Base-by-base conservation (phyloP, 2,329 filamentous ascomycete genomes). In the Fusarium nodosum region DNA sequence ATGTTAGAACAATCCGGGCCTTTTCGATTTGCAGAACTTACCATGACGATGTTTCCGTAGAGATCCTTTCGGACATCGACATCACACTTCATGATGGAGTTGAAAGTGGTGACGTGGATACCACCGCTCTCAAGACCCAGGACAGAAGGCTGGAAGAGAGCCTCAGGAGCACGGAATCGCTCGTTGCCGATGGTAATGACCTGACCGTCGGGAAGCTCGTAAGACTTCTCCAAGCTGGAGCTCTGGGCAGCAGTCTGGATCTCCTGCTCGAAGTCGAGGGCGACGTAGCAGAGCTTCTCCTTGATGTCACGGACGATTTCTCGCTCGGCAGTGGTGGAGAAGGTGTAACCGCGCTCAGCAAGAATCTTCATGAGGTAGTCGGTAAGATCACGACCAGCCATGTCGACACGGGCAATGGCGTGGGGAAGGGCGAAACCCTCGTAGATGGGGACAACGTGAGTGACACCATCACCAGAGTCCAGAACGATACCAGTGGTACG, bases 81-180 rank as follows among this genome's bases (percentile, higher is more conserved):
- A 86, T 99, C 96, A 85, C 96, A 98, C 93, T 99, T 99, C 94
- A 98, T 98, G 91, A 99, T 97, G 80, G 96, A 98, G 92, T 98
- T 98, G 93, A 97, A 98, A 79, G 96, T 98, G 82, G 95, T 98
- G 82, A 97, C 94, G 88, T 98, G 96, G 86, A 99, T 98, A 86
- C 96, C 96, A 81, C 95, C 95, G 84, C 91, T 94, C 87, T 99
- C 96, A 80, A 97, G 94, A 91, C 96, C 96, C 78, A 99, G 88
- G 77, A 98, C 95, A 75, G 92, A 96, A 81, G 96, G 96, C 89
- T 97, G 93, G 94, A 99, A 99, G 79, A 99, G 93, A 85, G 96
- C 95, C 89, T 99, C 96, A 77, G 96, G 96, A 83, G 95, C 95
- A 86, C 96, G 95, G 95, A 99, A 99, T 81, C 96, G 94, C 90